A percentile compares a stretch with the other conserved stretches of the same genome.
phyloP scores from a whole-genome alignment of 345 rosid species.

The Nasturtium officinale region DNA sequence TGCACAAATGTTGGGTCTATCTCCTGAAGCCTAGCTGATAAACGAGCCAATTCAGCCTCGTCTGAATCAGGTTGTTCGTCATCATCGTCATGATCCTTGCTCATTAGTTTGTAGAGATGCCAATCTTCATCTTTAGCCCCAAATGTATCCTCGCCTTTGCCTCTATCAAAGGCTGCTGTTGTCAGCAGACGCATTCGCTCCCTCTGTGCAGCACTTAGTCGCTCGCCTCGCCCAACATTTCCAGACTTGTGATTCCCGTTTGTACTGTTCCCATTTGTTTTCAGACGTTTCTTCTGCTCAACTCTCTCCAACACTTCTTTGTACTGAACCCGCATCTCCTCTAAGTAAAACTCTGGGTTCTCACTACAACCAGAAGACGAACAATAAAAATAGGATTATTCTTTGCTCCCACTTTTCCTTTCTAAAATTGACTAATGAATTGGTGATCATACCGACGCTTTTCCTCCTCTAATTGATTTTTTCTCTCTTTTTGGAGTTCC shows the following conservation, averaged over 20 bases:
- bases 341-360: constrained; percentile 82
- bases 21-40: constrained; percentile 83
- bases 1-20: constrained; percentile 80
- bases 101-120: constrained; percentile 93
- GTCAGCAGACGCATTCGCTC: constrained; percentile 97
- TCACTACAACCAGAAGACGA: constrained; percentile 51
- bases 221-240: constrained; percentile 91
- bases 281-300: constrained; percentile 81
- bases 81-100: constrained; percentile 84
- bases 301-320: constrained; percentile 79
- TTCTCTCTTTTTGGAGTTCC: constrained; percentile 77
- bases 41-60: constrained; percentile 70
- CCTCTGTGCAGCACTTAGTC: constrained; percentile 92
- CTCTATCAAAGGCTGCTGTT: constrained; percentile 95
- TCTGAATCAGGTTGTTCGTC: constrained; percentile 71
- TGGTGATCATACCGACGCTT: constrained; percentile 68
- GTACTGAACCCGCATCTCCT: constrained; percentile 68
- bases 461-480: constrained; percentile 79
- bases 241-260: constrained; percentile 75
- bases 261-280: constrained; percentile 70
- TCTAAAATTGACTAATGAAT: constrained; percentile 20
- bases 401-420: not conserved
- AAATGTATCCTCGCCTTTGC: constrained; percentile 92
- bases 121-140: constrained; percentile 96
- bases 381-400: constrained; percentile 20